These are phyloP conservation scores for Kalanchoe fedtschenkoi DNA, from an alignment of 164 flowering plant genomes.

Conservation along the genomic window DNA sequence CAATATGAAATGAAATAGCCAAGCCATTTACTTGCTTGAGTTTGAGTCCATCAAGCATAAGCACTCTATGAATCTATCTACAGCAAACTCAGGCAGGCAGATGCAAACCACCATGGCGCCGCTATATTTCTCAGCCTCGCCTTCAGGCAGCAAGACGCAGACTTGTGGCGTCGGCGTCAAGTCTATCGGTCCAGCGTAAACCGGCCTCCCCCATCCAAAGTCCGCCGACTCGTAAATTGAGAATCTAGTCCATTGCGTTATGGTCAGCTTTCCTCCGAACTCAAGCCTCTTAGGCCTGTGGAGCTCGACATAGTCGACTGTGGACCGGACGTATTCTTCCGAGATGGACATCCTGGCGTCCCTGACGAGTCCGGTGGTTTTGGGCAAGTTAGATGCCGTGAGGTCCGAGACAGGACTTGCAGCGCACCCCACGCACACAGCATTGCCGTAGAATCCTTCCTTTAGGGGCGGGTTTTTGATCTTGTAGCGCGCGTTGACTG, in stretches of 20 bases:
- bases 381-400: slow-evolving; percentile 22
- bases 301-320: slow-evolving; percentile 51
- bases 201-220: slow-evolving; percentile 79
- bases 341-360: slow-evolving; percentile 38
- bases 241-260: slow-evolving; percentile 90
- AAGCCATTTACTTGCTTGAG: neutral
- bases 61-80: slow-evolving; percentile 33
- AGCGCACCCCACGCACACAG: slow-evolving; percentile 59
- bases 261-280: slow-evolving; percentile 70
- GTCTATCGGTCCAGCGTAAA: slow-evolving; percentile 75
- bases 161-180: slow-evolving; percentile 82
- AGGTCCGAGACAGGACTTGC: slow-evolving; percentile 46
- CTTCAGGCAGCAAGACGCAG: slow-evolving; percentile 63
- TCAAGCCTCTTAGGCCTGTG: slow-evolving; percentile 59
- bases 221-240: slow-evolving; percentile 63
- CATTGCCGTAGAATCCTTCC: slow-evolving; percentile 74
- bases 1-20: no score
- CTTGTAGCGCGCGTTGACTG: slow-evolving; percentile 58
- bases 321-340: slow-evolving; percentile 68
- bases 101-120: slow-evolving; percentile 58
- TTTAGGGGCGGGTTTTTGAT: slow-evolving; percentile 35
- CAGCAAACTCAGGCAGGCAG: slow-evolving; percentile 68
- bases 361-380: slow-evolving; percentile 30
- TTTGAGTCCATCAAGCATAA: slow-evolving; percentile 16
- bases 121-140: slow-evolving; percentile 16